Evolutionary conservation across 2,329 filamentous ascomycete species (phyloP).

Genomic region (Dactylellina drechsleri): DNA sequence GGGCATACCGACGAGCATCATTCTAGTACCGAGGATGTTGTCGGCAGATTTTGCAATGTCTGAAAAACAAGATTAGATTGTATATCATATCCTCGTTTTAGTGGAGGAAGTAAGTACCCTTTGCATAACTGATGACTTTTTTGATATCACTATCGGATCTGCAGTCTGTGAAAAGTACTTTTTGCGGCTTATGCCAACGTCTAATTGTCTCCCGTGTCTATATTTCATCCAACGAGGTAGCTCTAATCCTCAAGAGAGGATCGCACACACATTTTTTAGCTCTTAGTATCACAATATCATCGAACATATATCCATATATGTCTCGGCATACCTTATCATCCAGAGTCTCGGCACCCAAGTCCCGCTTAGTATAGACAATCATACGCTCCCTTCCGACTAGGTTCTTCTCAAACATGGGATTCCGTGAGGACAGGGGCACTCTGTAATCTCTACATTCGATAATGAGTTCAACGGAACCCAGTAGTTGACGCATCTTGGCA

Average conservation of each 20-base stretch:
- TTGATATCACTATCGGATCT: conserved; percentile 64
- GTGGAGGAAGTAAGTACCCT: conserved; percentile 38
- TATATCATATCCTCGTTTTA: neutral
- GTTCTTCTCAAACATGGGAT: conserved; percentile 84
- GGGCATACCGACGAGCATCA: conserved; percentile 94
- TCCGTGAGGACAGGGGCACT: conserved; percentile 86
- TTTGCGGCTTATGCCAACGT: conserved; percentile 67
- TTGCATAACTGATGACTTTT: conserved; percentile 60
- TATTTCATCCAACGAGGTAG: conserved; percentile 15
- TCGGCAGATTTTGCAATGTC: conserved; percentile 60
- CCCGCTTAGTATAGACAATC: conserved; percentile 90
- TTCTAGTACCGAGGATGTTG: conserved; percentile 80
- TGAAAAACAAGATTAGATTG: conserved; percentile 1
- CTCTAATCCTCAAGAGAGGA: conserved; percentile 54
- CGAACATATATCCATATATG: too few relatives aligned
- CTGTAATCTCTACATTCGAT: conserved; percentile 95
- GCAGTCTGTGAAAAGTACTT: conserved; percentile 68
- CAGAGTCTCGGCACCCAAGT: conserved; percentile 69
- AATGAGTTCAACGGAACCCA: conserved; percentile 84
- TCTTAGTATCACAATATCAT: too few relatives aligned
- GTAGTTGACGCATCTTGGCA: conserved; percentile 80
- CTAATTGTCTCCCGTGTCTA: conserved; percentile 67
- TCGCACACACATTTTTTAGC: neutral
- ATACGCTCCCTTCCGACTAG: conserved; percentile 78
- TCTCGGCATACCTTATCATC: conserved; percentile 58